Percentiles rank a stretch among this genome's conserved stretches.
phyloP scores from a whole-genome alignment of 2,329 filamentous ascomycete genomes.

The Xylariales sp. region DNA sequence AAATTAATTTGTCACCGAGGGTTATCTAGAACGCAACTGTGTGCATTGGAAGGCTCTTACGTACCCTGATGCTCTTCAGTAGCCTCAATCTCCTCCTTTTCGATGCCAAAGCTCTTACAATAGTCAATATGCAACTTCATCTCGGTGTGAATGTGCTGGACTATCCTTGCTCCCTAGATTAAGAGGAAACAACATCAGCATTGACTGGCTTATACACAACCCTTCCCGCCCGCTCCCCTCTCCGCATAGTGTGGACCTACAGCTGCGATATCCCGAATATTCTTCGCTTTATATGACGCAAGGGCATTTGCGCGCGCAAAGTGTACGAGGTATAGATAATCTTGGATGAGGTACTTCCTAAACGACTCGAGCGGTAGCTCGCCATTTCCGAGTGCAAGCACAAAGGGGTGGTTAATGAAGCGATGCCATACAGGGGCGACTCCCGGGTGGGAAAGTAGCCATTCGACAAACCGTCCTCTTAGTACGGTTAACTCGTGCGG shows the following conservation, averaged over 20 bases:
- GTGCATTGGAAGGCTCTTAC: constrained; percentile 21
- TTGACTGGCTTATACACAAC: not conserved
- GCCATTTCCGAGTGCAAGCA: constrained; percentile 79
- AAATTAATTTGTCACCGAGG: not conserved
- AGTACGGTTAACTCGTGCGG: not conserved
- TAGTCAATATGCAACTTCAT: constrained; percentile 85
- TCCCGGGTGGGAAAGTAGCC: constrained; percentile 79
- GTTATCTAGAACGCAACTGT: not conserved
- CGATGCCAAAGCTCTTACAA: constrained; percentile 83
- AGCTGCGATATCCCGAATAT: constrained; percentile 76
- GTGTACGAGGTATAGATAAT: constrained; percentile 92
- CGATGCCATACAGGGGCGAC: constrained; percentile 79
- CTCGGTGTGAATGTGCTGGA: constrained; percentile 81
- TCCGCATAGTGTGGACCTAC: constrained; percentile 57
- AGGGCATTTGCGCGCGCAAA: constrained; percentile 89
- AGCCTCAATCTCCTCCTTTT: constrained; percentile 75
- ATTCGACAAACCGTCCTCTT: constrained; percentile 84
- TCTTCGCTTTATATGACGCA: constrained; percentile 84
- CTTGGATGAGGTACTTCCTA: constrained; percentile 89
- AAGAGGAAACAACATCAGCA: constrained; percentile 15
- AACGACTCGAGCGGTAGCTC: constrained; percentile 80
- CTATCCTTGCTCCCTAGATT: constrained; percentile 72
- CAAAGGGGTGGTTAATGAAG: constrained; percentile 86
- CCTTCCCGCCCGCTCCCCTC: not conserved
- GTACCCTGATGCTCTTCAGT: constrained; percentile 80